These are phyloP conservation scores for Gremmenia infestans DNA, from an alignment of 2,329 filamentous ascomycete species.

Conservation along the genomic window DNA sequence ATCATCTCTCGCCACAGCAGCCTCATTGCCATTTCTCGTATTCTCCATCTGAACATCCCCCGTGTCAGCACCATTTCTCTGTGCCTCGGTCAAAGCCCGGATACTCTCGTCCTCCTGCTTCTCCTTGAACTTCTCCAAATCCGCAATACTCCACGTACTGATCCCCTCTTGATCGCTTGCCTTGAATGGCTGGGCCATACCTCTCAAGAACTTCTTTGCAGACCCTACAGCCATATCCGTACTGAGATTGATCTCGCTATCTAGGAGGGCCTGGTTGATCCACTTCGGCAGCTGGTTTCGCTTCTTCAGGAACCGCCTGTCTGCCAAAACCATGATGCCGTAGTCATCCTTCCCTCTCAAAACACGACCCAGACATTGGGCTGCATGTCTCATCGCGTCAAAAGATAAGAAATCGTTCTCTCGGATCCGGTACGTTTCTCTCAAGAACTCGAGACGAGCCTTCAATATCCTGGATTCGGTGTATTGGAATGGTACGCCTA, in stretches of 20 bases:
- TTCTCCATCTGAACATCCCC: conserved; percentile 6
- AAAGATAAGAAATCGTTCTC: conserved; percentile 98
- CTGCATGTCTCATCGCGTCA: conserved; percentile 98
- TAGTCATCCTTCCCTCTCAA: conserved; percentile 97
- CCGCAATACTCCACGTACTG: conserved; percentile 81
- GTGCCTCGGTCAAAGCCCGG: conserved; percentile 50
- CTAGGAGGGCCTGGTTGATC: conserved; percentile 84
- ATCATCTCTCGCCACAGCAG: conserved; percentile 17
- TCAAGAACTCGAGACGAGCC: conserved; percentile 89
- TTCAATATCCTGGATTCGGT: conserved; percentile 97
- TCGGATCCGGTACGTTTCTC: conserved; percentile 92
- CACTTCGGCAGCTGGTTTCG: conserved; percentile 87
- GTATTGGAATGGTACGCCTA: conserved; percentile 97
- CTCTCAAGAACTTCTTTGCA: conserved; percentile 82
- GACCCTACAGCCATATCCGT: conserved; percentile 91
- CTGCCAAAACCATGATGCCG: conserved; percentile 98
- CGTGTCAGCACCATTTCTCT: conserved; percentile 12
- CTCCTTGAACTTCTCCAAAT: conserved; percentile 73
- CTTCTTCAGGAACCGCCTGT: conserved; percentile 91
- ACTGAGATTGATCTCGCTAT: conserved; percentile 82
- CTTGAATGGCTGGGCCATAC: conserved; percentile 88
- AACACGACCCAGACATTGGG: conserved; percentile 92
- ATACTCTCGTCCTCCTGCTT: conserved; percentile 67
- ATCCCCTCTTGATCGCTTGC: conserved; percentile 83
- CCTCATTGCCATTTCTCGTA: conserved; percentile 17